Conservation (phyloP, 495 filamentous ascomycete species). For the Penicillium goetzii region DNA sequence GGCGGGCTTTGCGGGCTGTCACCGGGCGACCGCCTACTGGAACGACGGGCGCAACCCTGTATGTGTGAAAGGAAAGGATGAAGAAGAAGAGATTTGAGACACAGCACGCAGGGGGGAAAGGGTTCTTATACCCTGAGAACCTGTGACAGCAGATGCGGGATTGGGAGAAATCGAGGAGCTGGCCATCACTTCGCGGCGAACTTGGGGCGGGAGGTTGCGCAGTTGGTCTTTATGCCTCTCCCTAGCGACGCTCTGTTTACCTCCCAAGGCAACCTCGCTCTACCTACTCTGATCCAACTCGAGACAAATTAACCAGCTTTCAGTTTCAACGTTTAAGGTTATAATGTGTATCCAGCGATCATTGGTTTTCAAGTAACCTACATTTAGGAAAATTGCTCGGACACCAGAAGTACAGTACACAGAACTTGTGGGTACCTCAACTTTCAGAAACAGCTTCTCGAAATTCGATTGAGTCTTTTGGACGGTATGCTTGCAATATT, state of each 20-base stretch:
- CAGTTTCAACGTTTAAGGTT: neutral
- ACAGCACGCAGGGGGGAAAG: neutral
- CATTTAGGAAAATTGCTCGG: too few relatives aligned
- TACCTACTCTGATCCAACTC: neutral
- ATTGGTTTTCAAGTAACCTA: too few relatives aligned
- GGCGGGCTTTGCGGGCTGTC: conserved; percentile 31
- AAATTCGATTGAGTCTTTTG: neutral
- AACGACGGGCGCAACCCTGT: conserved; percentile 9
- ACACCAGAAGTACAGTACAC: too few relatives aligned
- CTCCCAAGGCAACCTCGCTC: neutral
- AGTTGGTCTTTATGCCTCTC: conserved; percentile 16
- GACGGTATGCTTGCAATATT: neutral
- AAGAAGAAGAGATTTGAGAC: neutral
- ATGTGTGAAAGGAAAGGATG: conserved; percentile 5
- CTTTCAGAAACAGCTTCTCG: too few relatives aligned
- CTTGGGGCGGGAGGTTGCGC: conserved; percentile 18
- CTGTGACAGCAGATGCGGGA: conserved; percentile 23
- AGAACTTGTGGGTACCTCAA: too few relatives aligned
- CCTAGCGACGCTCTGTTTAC: conserved; percentile 14
- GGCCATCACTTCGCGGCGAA: conserved; percentile 23
- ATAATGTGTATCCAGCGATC: neutral
- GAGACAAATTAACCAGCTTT: neutral
- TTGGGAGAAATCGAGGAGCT: conserved; percentile 16
- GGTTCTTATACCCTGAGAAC: conserved; percentile 17
- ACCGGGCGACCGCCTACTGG: conserved; percentile 26